A percentile compares a stretch with the other conserved stretches of the same genome.
Conservation (phyloP, 495 filamentous ascomycete species). For the Penicillium robsamsonii region DNA sequence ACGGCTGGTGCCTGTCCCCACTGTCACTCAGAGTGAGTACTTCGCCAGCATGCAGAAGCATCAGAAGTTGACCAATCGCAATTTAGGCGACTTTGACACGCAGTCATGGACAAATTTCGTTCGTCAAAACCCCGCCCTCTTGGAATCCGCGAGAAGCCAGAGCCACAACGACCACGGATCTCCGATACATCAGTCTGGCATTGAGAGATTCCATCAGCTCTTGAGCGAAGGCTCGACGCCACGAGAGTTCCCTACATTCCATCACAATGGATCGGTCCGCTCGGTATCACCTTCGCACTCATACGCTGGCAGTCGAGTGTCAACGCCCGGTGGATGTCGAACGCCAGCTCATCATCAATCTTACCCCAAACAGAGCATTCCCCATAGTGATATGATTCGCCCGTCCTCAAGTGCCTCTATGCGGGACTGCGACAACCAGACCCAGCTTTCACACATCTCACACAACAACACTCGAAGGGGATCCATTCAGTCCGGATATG, state of each 20-base stretch:
- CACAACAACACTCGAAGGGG: conserved; percentile 31
- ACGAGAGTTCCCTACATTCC: conserved; percentile 38
- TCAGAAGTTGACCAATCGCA: conserved; percentile 57
- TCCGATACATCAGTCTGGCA: conserved; percentile 52
- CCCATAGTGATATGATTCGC: conserved; percentile 38
- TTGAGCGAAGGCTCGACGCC: conserved; percentile 47
- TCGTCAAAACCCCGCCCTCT: conserved; percentile 56
- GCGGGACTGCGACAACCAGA: conserved; percentile 37
- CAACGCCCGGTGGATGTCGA: conserved; percentile 35
- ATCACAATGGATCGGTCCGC: conserved; percentile 31
- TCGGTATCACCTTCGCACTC: conserved; percentile 41
- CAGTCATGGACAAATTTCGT: conserved; percentile 65
- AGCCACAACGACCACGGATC: conserved; percentile 33
- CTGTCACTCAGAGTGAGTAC: conserved; percentile 67
- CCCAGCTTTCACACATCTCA: conserved; percentile 28
- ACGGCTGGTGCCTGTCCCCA: conserved; percentile 79
- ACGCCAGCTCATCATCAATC: conserved; percentile 29
- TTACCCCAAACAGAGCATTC: conserved; percentile 21
- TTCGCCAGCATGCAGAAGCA: conserved; percentile 61
- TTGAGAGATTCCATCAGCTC: conserved; percentile 51
- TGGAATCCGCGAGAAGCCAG: conserved; percentile 32
- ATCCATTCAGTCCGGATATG: conserved; percentile 59
- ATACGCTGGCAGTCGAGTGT: conserved; percentile 36
- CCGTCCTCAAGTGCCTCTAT: conserved; percentile 51
- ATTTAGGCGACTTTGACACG: conserved; percentile 64